These are phyloP conservation scores for Neobulgaria alba DNA, from an alignment of 2,329 filamentous ascomycete genomes.

Conservation along the genomic window DNA sequence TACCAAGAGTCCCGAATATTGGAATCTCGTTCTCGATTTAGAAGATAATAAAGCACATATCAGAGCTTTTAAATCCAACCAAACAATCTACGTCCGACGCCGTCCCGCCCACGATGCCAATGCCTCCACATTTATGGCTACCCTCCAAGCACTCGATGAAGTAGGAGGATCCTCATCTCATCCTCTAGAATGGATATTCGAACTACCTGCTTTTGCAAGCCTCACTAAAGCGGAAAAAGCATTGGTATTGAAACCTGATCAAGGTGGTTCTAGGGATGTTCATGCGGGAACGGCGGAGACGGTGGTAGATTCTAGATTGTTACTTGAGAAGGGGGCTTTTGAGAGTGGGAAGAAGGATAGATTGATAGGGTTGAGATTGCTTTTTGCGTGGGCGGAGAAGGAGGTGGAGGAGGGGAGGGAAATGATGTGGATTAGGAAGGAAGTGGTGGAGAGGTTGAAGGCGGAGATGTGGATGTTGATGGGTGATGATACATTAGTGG, in stretches of 20 bases:
- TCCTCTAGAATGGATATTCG: slow-evolving; percentile 57
- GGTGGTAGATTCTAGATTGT: slow-evolving; percentile 52
- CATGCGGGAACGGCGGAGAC: slow-evolving; percentile 47
- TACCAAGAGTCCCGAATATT: slow-evolving; percentile 49
- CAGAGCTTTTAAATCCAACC: slow-evolving; percentile 47
- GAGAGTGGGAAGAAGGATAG: slow-evolving; percentile 43
- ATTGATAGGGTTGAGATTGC: slow-evolving; percentile 51
- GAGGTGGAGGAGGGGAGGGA: slow-evolving; percentile 32
- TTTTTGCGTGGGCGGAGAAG: slow-evolving; percentile 60
- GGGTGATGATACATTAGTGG: too few relatives aligned
- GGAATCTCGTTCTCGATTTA: slow-evolving; percentile 62
- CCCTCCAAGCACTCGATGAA: slow-evolving; percentile 55
- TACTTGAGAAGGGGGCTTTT: slow-evolving; percentile 42
- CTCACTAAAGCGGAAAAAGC: slow-evolving; percentile 50
- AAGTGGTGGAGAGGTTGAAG: slow-evolving; percentile 46
- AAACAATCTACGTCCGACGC: slow-evolving; percentile 55
- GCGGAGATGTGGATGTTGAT: slow-evolving; percentile 38
- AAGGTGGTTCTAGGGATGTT: slow-evolving; percentile 32
- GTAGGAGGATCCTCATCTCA: slow-evolving; percentile 37
- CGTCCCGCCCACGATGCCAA: slow-evolving; percentile 47
- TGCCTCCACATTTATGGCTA: slow-evolving; percentile 51
- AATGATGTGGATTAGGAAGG: slow-evolving; percentile 45
- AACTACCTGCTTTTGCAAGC: slow-evolving; percentile 42
- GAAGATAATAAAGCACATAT: slow-evolving; percentile 46
- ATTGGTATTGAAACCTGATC: slow-evolving; percentile 39